phyloP scores from a whole-genome alignment of 192 early-diverging fungal genomes.

The Coemansia sp. region DNA sequence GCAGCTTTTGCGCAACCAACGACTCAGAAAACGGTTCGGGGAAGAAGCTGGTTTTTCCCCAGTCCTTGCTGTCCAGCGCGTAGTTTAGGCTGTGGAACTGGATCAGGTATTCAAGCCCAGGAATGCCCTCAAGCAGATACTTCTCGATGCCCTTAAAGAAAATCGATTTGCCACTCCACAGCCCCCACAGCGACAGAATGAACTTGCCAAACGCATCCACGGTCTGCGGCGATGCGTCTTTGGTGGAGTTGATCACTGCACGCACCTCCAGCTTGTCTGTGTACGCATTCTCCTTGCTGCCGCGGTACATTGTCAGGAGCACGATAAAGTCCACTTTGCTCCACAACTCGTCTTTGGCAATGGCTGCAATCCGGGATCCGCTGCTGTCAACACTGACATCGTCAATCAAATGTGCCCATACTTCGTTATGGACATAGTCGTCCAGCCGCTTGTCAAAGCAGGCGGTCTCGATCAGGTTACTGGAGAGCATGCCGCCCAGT shows the following conservation, averaged over 20 bases:
- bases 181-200: conserved; percentile 1
- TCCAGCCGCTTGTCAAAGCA: too few species aligned
- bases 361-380: neutral
- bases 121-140: neutral
- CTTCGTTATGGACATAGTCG: conserved; percentile 2
- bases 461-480: neutral
- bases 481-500: neutral
- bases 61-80: neutral
- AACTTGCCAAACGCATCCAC: neutral
- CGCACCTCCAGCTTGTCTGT: neutral
- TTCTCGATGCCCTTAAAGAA: conserved; percentile 4
- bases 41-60: neutral
- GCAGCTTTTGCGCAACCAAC: neutral
- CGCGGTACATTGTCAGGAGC: neutral
- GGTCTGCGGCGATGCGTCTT: neutral
- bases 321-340: neutral
- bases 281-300: neutral
- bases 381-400: neutral
- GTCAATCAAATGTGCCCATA: neutral
- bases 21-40: neutral
- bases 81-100: conserved; percentile 3
- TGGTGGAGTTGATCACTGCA: neutral
- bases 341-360: neutral
- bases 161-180: neutral
- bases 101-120: neutral